These are phyloP conservation scores for Eragrostis tef DNA, from an alignment of 202 grass and related monocot species.

Conservation along the genomic window DNA sequence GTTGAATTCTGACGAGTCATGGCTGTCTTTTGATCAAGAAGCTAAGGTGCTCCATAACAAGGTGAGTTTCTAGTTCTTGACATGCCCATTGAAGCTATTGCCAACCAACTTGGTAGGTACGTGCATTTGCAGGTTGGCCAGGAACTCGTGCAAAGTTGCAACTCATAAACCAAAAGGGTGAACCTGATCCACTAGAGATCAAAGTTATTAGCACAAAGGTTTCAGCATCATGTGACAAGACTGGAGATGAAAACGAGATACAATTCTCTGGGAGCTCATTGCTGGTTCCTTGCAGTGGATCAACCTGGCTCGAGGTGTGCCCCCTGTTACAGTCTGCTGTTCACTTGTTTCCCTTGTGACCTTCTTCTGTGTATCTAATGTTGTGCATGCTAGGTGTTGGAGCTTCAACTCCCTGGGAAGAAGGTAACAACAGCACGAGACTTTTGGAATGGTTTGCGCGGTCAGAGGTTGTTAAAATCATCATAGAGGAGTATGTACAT, in stretches of 20 bases:
- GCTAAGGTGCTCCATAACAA: slow-evolving; percentile 93
- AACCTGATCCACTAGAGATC: slow-evolving; percentile 58
- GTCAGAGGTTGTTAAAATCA: slow-evolving; percentile 68
- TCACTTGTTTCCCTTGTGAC: slow-evolving; percentile 8
- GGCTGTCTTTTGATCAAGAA: slow-evolving; percentile 78
- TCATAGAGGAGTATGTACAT: slow-evolving; percentile 37
- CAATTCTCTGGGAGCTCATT: slow-evolving; percentile 69
- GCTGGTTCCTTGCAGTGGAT: slow-evolving; percentile 69
- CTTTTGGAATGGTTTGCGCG: slow-evolving; percentile 91
- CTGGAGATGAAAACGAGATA: slow-evolving; percentile 56
- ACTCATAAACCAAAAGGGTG: slow-evolving; percentile 58
- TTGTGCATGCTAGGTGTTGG: slow-evolving; percentile 55
- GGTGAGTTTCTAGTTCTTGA: slow-evolving; percentile 53
- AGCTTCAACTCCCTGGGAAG: slow-evolving; percentile 89
- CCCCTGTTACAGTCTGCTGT: neutral
- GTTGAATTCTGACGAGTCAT: slow-evolving; percentile 79
- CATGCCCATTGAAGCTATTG: slow-evolving; percentile 47
- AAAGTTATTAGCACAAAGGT: slow-evolving; percentile 80
- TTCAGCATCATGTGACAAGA: slow-evolving; percentile 45
- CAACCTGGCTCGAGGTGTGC: slow-evolving; percentile 81
- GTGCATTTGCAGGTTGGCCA: slow-evolving; percentile 96
- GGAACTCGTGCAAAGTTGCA: slow-evolving; percentile 75
- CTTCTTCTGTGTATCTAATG: neutral
- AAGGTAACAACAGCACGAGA: slow-evolving; percentile 72
- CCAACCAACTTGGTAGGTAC: slow-evolving; percentile 72